Conservation (phyloP, 2,329 filamentous ascomycete species). For the Chrysoporthe puriensis region DNA sequence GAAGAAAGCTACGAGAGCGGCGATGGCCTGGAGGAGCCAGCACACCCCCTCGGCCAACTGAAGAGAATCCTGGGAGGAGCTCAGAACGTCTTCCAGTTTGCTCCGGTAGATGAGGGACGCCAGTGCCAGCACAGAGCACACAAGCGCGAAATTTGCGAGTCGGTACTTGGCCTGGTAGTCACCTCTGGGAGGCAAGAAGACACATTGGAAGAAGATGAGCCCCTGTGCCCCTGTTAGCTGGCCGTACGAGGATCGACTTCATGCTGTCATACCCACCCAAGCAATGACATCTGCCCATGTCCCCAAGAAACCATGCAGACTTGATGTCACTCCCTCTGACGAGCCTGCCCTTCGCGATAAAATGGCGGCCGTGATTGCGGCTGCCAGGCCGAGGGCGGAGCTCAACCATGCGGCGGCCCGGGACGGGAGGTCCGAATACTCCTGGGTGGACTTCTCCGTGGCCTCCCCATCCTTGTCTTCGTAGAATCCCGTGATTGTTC, state of each 20-base stretch:
- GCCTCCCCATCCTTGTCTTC: constrained; percentile 39
- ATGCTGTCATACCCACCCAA: constrained; percentile 31
- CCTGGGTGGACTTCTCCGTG: constrained; percentile 38
- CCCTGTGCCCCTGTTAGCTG: constrained; percentile 28
- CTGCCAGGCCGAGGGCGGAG: constrained; percentile 34
- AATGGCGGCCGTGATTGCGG: constrained; percentile 33
- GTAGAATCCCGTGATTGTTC: constrained; percentile 34
- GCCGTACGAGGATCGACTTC: not conserved
- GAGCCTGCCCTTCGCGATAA: constrained; percentile 21
- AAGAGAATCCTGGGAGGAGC: constrained; percentile 11
- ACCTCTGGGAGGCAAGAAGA: constrained; percentile 35
- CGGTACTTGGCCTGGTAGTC: constrained; percentile 36
- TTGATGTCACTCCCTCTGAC: not conserved
- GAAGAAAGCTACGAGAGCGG: constrained; percentile 31
- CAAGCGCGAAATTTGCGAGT: constrained; percentile 34
- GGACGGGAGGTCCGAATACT: constrained; percentile 37
- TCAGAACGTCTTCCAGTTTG: constrained; percentile 34
- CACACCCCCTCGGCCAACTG: constrained; percentile 31
- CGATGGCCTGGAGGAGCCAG: constrained; percentile 35
- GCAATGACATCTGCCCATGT: constrained; percentile 32
- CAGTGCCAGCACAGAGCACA: constrained; percentile 33
- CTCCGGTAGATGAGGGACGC: constrained; percentile 36
- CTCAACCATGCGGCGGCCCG: constrained; percentile 35
- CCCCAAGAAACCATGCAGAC: not conserved
- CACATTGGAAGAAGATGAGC: constrained; percentile 36